Evolutionary conservation across 2,329 filamentous ascomycete genomes (phyloP).

Genomic region (Hypoxylon sp.): DNA sequence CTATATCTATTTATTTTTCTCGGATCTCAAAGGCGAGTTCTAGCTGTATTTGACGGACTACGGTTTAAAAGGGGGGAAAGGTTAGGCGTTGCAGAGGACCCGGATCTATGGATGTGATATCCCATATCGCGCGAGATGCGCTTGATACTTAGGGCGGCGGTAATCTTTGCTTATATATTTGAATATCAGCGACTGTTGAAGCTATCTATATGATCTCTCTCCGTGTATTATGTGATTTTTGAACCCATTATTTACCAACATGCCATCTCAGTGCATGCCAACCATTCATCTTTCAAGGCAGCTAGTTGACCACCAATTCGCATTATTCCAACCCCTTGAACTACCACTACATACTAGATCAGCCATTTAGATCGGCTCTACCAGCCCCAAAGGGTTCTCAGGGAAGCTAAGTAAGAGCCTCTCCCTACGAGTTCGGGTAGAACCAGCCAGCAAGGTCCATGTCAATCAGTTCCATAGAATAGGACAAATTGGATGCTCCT

Average conservation of each 20-base stretch:
- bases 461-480: neutral
- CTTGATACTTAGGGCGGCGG: conserved; percentile 36
- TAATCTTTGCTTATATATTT: conserved; percentile 25
- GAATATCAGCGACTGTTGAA: conserved; percentile 32
- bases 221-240: neutral
- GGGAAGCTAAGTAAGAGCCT: conserved; percentile 14
- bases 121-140: conserved; percentile 41
- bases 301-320: neutral
- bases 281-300: neutral
- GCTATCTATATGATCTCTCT: neutral
- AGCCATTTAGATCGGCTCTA: conserved; percentile 4
- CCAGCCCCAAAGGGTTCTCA: conserved; percentile 16
- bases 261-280: neutral
- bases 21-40: conserved; percentile 27
- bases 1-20: conserved; percentile 27
- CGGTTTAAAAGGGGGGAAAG: conserved; percentile 8
- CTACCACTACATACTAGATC: neutral
- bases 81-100: conserved; percentile 35
- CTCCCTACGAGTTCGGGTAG: neutral
- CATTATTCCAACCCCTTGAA: neutral
- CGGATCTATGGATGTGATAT: conserved; percentile 40
- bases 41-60: conserved; percentile 32
- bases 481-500: conserved; percentile 1
- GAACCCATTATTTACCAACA: neutral
- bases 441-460: conserved; percentile 9